Evolutionary conservation across 768 basidiomycete genomes (phyloP), one percentile per base, ranked within the genome.

Genomic region (Tylopilus vinaceipallidus): DNA sequence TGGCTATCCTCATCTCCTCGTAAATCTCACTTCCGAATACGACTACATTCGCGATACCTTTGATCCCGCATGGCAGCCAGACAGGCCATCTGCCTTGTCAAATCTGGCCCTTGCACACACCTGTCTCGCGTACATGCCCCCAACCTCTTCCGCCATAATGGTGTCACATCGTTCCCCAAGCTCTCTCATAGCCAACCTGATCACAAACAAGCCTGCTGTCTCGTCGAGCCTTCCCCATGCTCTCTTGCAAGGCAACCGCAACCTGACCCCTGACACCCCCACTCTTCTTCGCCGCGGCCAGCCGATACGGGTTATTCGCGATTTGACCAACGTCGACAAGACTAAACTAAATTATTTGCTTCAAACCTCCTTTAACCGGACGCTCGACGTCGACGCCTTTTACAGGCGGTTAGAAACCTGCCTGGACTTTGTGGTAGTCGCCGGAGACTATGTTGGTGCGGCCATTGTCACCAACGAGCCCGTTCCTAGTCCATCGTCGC

Each of bases 141-240:
- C 88, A 7, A 81, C 89, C 3, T 92, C 95, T 2, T 97, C 94
- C 14, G 97, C 94, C 12, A 77, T 98, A 56, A 89, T 99, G 84
- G 97, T 98, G 42, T 95, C 93, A 13, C 97, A 99, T 72, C 91
- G 94, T 42, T 95, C 94, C 2, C 90, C 94, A 0, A 91, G 91
- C 53, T 91, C 91, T 3, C 81, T 99, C 53, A 98, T 99, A 60
- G 95, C 83, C 39, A 98, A 98, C 70, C 79, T 99, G 23, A 95
- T 99, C 63, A 99, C 95, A 27, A 99, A 99, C 68, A 95, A 94
- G 64, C 97, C 97, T 3, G 93, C 92, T 8, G 84, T 95, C 52
- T 95, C 91, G 60, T 95, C 95, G 3, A 95, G 92, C 58, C 78
- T 99, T 29, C 95, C 97, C 38, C 93, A 97, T 59, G 91, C 95